phyloP scores from a whole-genome alignment of 192 early-diverging fungal genomes.

The Mortierella hygrophila region DNA sequence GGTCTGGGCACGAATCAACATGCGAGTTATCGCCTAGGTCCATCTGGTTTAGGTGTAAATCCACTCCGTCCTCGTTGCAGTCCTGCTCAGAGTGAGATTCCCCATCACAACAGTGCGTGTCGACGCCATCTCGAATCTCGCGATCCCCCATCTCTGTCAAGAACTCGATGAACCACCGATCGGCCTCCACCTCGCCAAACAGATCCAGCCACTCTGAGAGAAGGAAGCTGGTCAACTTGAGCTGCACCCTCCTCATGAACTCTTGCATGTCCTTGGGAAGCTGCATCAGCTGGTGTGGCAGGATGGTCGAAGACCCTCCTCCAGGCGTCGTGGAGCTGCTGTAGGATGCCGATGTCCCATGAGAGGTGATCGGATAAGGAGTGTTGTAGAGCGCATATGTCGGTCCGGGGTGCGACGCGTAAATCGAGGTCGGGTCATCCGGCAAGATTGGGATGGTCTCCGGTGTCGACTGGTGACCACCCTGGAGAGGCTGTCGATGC shows the following conservation, averaged over 20 bases:
- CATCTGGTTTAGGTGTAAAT: slow-evolving; percentile 30
- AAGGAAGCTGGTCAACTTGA: slow-evolving; percentile 53
- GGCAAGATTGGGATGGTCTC: slow-evolving; percentile 13
- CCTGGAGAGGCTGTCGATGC: slow-evolving; percentile 14
- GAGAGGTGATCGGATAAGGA: slow-evolving; percentile 34
- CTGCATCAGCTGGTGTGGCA: slow-evolving; percentile 26
- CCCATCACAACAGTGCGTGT: background rate
- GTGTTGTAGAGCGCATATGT: slow-evolving; percentile 46
- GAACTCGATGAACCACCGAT: slow-evolving; percentile 58
- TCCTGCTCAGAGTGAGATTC: background rate
- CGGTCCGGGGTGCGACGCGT: slow-evolving; percentile 29
- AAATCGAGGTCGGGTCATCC: slow-evolving; percentile 38
- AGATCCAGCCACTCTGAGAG: slow-evolving; percentile 55
- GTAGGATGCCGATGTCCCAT: slow-evolving; percentile 27
- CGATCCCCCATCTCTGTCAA: slow-evolving; percentile 32
- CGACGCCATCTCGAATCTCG: background rate
- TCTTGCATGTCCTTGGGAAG: slow-evolving; percentile 48
- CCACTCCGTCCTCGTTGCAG: slow-evolving; percentile 21
- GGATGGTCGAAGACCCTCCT: slow-evolving; percentile 26
- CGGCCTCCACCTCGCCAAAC: slow-evolving; percentile 54
- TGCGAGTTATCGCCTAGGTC: slow-evolving; percentile 19
- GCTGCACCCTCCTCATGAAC: slow-evolving; percentile 43
- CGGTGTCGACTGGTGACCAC: background rate
- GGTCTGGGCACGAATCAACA: background rate
- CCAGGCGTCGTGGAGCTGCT: slow-evolving; percentile 16